phyloP scores from a whole-genome alignment of 176 grass and related monocot species.

The Oryza australiensis region DNA sequence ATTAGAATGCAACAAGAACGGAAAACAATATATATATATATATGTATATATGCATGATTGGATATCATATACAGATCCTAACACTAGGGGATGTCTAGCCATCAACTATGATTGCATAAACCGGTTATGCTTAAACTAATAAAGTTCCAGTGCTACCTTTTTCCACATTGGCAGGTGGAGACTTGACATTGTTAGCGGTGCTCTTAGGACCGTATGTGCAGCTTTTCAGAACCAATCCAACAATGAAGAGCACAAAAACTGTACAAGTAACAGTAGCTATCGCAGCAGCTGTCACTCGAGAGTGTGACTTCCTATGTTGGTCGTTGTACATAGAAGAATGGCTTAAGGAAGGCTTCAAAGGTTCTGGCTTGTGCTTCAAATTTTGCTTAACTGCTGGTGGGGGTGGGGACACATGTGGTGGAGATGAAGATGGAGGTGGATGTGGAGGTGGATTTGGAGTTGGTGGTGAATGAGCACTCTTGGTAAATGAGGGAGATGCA shows the following conservation, averaged over 20 bases:
- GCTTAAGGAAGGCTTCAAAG: slow-evolving; percentile 41
- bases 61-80: slow-evolving; percentile 7
- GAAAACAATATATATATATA: slow-evolving; percentile 9
- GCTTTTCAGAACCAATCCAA: slow-evolving; percentile 62
- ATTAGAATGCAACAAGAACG: slow-evolving; percentile 2
- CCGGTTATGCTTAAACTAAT: slow-evolving; percentile 4
- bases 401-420: slow-evolving; percentile 32
- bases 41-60: slow-evolving; percentile 5
- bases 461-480: slow-evolving; percentile 45
- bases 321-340: slow-evolving; percentile 42
- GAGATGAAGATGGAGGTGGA: slow-evolving; percentile 5
- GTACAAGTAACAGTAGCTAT: slow-evolving; percentile 51
- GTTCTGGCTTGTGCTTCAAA: slow-evolving; percentile 49
- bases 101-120: slow-evolving; percentile 25
- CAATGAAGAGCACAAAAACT: slow-evolving; percentile 49
- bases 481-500: slow-evolving; percentile 36
- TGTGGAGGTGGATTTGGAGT: slow-evolving; percentile 28
- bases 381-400: slow-evolving; percentile 52
- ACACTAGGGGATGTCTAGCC: neutral
- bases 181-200: slow-evolving; percentile 26
- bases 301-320: slow-evolving; percentile 48
- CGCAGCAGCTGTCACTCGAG: slow-evolving; percentile 43
- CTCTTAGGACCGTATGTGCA: slow-evolving; percentile 35
- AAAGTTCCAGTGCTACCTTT: slow-evolving; percentile 38
- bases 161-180: slow-evolving; percentile 46